Evolutionary conservation across 2,329 filamentous ascomycete genomes (phyloP).

Genomic region (Pseudogymnoascus sp.): DNA sequence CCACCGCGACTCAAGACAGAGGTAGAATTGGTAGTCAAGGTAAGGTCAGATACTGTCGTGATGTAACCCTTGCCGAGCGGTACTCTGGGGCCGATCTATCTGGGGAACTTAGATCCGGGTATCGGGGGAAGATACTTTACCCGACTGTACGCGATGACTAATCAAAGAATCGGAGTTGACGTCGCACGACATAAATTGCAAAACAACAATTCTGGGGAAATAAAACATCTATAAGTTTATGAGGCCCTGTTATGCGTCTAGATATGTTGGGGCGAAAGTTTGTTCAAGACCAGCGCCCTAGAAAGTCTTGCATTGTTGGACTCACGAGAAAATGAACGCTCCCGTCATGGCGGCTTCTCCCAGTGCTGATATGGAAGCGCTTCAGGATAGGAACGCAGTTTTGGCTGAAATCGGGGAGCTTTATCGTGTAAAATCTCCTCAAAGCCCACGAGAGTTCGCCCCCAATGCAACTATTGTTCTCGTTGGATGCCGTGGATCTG

Average conservation of each 20-base stretch:
- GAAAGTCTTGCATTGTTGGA: background rate
- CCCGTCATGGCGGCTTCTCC: background rate
- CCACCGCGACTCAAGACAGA: background rate
- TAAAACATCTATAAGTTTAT: slow-evolving; percentile 4
- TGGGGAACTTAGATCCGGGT: background rate
- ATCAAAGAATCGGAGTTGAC: background rate
- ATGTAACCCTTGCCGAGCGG: background rate
- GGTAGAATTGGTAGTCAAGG: background rate
- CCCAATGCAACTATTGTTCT: slow-evolving; percentile 62
- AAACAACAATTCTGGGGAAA: background rate
- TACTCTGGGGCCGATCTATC: background rate
- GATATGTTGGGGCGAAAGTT: slow-evolving; percentile 5
- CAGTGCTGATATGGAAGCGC: background rate
- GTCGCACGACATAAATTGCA: slow-evolving; percentile 2
- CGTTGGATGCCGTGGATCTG: slow-evolving; percentile 65
- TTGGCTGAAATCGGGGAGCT: slow-evolving; percentile 8
- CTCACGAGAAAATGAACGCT: background rate
- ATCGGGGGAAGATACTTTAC: background rate
- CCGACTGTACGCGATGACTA: background rate
- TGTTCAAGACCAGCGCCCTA: background rate
- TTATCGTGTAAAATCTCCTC: slow-evolving; percentile 27
- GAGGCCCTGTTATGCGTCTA: background rate
- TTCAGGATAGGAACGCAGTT: slow-evolving; percentile 2
- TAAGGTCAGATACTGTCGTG: background rate
- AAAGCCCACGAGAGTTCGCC: slow-evolving; percentile 31